Evolutionary conservation across 2,329 filamentous ascomycete species (phyloP), one percentile per base, ranked within the genome.

Genomic region (Didymella pinodella): DNA sequence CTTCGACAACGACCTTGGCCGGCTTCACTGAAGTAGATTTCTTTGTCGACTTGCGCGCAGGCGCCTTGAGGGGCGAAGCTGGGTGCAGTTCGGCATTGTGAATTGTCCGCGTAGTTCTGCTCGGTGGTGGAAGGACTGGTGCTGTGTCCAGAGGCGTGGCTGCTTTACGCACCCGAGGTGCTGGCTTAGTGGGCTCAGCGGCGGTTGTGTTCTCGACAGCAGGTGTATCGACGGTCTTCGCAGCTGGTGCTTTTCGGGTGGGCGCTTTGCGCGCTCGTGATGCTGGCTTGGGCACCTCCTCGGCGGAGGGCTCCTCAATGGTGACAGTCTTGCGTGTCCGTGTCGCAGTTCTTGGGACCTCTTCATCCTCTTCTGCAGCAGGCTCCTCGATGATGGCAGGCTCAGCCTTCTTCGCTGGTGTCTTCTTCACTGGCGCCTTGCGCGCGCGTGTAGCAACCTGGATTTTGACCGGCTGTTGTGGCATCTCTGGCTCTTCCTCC

Each of bases 391-490:
- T 22, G 50, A 52, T 56, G 29, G 57, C 43, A 29, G 56, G 50
- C 18, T 29, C 46, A 18, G 63, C 31, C 40, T 63, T 67, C 57
- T 70, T 68, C 12, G 59, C 57, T 3, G 65, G 58, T 16, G 64
- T 65, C 59, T 70, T 70, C 57, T 65, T 46, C 52, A 51, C 58
- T 11, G 57, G 57, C 29, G 53, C 57, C 53, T 72, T 72, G 60
- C 68, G 68, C 44, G 63, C 65, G 18, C 71, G 70, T 22, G 66
- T 69, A 20, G 71, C 65, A n/a, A 68, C 58, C 57, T 68, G 70
- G 8, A 70, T 64, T 34, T 62, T 62, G 48, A 45, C 62, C 55
- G 50, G 64, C 57, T 45, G 59, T 54, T 34, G 65, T 36, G 65
- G 62, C 61, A 69, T 68, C 26, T 60, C 54, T 12, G 54, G 50